Percentiles rank a stretch among this genome's conserved stretches.
These are phyloP conservation scores for Glonium stellatum DNA, from an alignment of 495 filamentous ascomycete species.

Conservation along the genomic window DNA sequence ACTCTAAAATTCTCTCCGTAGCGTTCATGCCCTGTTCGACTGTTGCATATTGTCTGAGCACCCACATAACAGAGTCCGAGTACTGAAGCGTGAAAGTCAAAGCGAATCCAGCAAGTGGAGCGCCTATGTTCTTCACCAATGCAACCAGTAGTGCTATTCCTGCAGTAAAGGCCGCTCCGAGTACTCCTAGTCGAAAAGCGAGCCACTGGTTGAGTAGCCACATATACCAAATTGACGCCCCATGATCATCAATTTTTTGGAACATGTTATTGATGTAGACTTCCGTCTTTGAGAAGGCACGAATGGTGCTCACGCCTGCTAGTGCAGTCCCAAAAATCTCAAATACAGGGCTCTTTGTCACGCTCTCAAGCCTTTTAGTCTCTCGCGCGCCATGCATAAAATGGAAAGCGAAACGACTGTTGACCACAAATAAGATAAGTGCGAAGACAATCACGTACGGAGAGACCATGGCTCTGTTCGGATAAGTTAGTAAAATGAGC, in stretches of 20 bases:
- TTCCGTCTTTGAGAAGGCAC: slow-evolving; percentile 59
- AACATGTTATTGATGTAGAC: slow-evolving; percentile 63
- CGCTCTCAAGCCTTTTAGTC: slow-evolving; percentile 67
- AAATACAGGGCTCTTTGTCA: slow-evolving; percentile 67
- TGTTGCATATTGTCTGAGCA: slow-evolving; percentile 55
- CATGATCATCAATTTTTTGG: slow-evolving; percentile 56
- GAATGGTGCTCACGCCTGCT: slow-evolving; percentile 66
- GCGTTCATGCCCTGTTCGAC: slow-evolving; percentile 79
- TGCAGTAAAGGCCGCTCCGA: slow-evolving; percentile 63
- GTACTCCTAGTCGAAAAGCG: slow-evolving; percentile 26
- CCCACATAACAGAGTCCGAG: slow-evolving; percentile 49
- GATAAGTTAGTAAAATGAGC: neutral
- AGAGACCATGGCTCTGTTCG: slow-evolving; percentile 48
- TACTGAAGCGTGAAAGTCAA: slow-evolving; percentile 54
- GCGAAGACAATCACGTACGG: slow-evolving; percentile 55
- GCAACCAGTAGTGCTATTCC: slow-evolving; percentile 59
- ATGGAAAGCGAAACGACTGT: slow-evolving; percentile 47
- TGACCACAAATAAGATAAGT: slow-evolving; percentile 47
- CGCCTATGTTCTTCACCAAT: slow-evolving; percentile 51
- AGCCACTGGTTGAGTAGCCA: slow-evolving; percentile 38
- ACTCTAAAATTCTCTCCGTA: slow-evolving; percentile 76
- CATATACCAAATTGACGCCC: slow-evolving; percentile 55
- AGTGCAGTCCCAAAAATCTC: slow-evolving; percentile 67
- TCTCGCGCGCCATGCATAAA: slow-evolving; percentile 69
- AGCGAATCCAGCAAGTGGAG: slow-evolving; percentile 75